These are phyloP conservation scores for Pythium rhizo-oryzae DNA, from an alignment of 352 stramenopile species.

Conservation along the genomic window DNA sequence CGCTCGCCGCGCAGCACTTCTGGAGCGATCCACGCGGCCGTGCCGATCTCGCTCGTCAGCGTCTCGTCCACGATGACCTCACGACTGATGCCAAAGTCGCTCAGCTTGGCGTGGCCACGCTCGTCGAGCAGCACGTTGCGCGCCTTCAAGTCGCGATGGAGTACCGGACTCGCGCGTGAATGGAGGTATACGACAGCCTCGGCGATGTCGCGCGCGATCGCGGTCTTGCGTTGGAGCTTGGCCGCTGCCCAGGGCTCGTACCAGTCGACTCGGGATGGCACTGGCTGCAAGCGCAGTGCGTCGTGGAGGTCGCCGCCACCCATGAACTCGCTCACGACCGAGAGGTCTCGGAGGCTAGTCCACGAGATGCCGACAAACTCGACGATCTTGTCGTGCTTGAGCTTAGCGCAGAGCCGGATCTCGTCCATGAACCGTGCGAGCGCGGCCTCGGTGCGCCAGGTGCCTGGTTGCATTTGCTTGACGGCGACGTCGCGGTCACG, in stretches of 20 bases:
- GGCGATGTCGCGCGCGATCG: neutral
- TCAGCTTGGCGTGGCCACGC: constrained; percentile 22
- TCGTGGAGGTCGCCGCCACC: constrained; percentile 21
- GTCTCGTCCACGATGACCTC: constrained; percentile 4
- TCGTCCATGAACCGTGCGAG: constrained; percentile 35
- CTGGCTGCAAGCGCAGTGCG: too few relatives aligned
- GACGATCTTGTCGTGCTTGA: constrained; percentile 38
- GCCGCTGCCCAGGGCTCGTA: neutral
- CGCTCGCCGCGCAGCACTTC: neutral
- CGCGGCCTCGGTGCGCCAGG: constrained; percentile 15
- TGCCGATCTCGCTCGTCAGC: constrained; percentile 7
- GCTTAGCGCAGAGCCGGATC: constrained; percentile 33
- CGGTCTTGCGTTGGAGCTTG: neutral
- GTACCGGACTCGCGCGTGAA: neutral
- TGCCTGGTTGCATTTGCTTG: constrained; percentile 25
- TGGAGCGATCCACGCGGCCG: constrained; percentile 1
- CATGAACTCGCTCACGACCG: constrained; percentile 36
- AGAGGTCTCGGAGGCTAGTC: constrained; percentile 31
- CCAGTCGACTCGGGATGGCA: neutral
- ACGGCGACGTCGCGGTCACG: constrained; percentile 2
- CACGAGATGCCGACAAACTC: constrained; percentile 33
- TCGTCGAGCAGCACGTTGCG: neutral
- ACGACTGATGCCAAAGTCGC: constrained; percentile 32
- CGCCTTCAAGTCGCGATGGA: constrained; percentile 2
- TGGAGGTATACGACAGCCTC: constrained; percentile 4